Conservation (phyloP, 768 basidiomycete species). For the Dictyophora rubrovolvata region DNA sequence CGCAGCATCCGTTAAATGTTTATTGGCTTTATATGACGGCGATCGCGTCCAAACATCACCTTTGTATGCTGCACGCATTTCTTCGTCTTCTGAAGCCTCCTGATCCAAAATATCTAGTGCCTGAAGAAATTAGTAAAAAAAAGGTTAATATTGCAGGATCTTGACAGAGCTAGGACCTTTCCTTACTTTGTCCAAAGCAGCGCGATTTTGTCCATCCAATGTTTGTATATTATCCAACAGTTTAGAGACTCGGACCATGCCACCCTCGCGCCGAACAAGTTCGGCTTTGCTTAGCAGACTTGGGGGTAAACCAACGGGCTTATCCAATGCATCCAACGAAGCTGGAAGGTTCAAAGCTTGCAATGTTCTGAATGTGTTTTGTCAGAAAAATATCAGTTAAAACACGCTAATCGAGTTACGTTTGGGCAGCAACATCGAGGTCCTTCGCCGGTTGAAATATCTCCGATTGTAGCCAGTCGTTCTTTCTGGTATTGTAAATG, state of each 20-base stretch:
- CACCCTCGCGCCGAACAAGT: slow-evolving; percentile 72
- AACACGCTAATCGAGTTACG: slow-evolving; percentile 31
- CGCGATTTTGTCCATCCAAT: slow-evolving; percentile 49
- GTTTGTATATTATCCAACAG: slow-evolving; percentile 64
- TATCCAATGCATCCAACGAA: slow-evolving; percentile 77
- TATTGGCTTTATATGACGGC: slow-evolving; percentile 74
- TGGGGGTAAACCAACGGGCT: slow-evolving; percentile 80
- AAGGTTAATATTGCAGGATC: background rate
- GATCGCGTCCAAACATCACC: slow-evolving; percentile 33
- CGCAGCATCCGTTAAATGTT: slow-evolving; percentile 59
- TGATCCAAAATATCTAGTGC: slow-evolving; percentile 84
- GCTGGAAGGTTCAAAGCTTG: slow-evolving; percentile 72
- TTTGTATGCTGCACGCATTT: slow-evolving; percentile 40
- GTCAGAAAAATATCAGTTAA: slow-evolving; percentile 6
- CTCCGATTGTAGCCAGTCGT: slow-evolving; percentile 57
- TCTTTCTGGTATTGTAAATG: slow-evolving; percentile 79
- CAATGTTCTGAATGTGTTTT: slow-evolving; percentile 39
- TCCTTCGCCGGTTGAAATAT: slow-evolving; percentile 51
- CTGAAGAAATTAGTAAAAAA: slow-evolving; percentile 29
- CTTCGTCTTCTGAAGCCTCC: slow-evolving; percentile 80
- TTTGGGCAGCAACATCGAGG: slow-evolving; percentile 49
- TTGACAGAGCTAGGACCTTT: background rate
- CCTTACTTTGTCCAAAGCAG: slow-evolving; percentile 66
- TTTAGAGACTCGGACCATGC: slow-evolving; percentile 57
- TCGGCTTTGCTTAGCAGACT: slow-evolving; percentile 79